phyloP scores from a whole-genome alignment of 495 filamentous ascomycete genomes.

The Articulospora tetracladia region DNA sequence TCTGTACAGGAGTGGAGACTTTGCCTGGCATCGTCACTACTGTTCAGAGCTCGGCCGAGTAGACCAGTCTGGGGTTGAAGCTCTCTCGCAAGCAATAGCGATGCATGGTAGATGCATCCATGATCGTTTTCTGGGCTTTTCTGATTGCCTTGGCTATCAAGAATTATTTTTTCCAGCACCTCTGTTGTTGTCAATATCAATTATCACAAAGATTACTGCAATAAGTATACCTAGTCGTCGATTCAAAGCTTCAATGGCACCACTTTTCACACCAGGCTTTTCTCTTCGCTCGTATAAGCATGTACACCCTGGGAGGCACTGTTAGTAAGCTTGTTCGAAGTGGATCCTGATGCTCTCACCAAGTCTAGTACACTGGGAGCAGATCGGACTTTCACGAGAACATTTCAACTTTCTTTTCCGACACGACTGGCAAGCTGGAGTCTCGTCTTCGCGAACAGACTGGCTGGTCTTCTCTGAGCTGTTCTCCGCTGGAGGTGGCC shows the following conservation, averaged over 20 bases:
- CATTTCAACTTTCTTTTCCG: conserved; percentile 17
- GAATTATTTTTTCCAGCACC: conserved; percentile 16
- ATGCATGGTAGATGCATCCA: conserved; percentile 2
- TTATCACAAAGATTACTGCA: neutral
- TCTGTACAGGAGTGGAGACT: neutral
- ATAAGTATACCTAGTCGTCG: conserved; percentile 4
- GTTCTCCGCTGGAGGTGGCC: neutral
- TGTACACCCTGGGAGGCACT: neutral
- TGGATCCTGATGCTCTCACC: neutral
- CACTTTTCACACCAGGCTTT: conserved; percentile 15
- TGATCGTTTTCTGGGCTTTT: neutral
- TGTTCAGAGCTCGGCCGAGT: neutral
- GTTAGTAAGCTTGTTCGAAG: neutral
- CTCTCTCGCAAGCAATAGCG: conserved; percentile 6
- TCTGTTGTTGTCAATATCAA: neutral
- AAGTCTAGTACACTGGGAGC: conserved; percentile 11
- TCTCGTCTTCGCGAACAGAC: conserved; percentile 1
- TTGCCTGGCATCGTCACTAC: neutral
- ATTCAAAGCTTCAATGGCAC: conserved; percentile 15
- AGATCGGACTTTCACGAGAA: conserved; percentile 10
- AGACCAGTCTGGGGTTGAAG: conserved; percentile 1
- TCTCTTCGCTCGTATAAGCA: conserved; percentile 8
- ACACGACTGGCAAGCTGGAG: conserved; percentile 14
- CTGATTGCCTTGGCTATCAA: conserved; percentile 13
- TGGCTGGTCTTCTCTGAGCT: neutral